These are phyloP conservation scores for Eimeria necatrix DNA, from an alignment of 169 alveolate species.

Conservation along the genomic window DNA sequence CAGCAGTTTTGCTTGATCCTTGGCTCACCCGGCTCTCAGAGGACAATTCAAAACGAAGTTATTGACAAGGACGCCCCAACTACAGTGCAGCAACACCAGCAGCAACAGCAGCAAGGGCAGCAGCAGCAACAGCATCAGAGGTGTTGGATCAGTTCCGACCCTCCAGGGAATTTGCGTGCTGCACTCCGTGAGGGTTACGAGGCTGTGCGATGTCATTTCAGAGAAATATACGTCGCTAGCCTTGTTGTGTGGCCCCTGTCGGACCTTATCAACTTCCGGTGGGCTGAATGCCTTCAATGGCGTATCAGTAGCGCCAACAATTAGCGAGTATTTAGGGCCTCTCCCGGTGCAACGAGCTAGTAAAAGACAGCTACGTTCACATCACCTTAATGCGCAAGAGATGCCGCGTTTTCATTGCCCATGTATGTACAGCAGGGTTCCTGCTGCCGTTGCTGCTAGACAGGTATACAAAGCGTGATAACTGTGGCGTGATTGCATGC, in stretches of 20 bases:
- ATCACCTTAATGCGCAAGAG: too few species aligned
- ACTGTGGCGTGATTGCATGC: not conserved
- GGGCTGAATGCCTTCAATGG: not conserved
- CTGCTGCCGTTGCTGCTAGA: too few species aligned
- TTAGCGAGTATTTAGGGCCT: too few species aligned
- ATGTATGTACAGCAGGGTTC: too few species aligned
- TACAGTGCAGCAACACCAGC: too few species aligned
- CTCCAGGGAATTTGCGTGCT: not conserved
- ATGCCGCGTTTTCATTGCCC: too few species aligned
- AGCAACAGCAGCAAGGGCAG: not conserved
- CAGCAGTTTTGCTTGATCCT: not conserved
- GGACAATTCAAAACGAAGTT: not conserved
- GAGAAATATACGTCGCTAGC: slow-evolving; percentile 18
- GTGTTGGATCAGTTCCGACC: not conserved
- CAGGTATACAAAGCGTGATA: too few species aligned
- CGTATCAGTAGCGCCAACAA: too few species aligned
- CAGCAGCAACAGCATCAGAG: slow-evolving; percentile 39
- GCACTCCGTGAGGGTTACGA: not conserved
- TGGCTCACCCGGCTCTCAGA: not conserved
- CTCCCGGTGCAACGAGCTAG: too few species aligned
- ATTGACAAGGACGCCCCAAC: too few species aligned
- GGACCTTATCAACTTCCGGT: slow-evolving; percentile 44
- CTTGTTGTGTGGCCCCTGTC: slow-evolving; percentile 39
- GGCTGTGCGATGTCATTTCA: not conserved
- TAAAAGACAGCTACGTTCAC: too few species aligned